Evolutionary conservation across 2,329 filamentous ascomycete genomes (phyloP), one percentile per base, ranked within the genome.

Genomic region (Ustulina deusta): DNA sequence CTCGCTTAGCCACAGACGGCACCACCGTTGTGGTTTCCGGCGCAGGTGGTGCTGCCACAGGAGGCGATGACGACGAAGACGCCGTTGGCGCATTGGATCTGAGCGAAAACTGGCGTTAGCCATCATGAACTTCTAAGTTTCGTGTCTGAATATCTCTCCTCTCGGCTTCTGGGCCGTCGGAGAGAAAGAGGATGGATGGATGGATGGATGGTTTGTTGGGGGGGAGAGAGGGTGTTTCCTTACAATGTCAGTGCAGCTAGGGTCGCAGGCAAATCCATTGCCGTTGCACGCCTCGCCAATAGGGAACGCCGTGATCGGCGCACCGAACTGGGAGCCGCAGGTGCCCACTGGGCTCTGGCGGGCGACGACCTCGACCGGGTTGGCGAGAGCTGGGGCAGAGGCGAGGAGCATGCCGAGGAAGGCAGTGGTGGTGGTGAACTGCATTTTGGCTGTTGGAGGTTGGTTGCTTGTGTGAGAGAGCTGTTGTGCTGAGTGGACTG

Each of bases 11-110:
- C 65, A 22, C 69, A 71, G 69, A 71, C 66, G 40, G 69, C 69
- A 5, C 69, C 69, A 20, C 48, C 48, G 66, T 71, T 71, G 60
- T 69, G 60, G 61, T 71, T 71, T 17, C 69, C 69, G 27, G 66
- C 69, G 54, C 69, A 71, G 66, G 29, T 67, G 57, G 13, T 2
- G 56, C 63, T 55, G 57, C 61, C 66, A 63, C 69, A 71, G 17
- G 66, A 61, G 46, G 69, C 69, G 36, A 71, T 71, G 40, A 60
- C 32, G 44, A 71, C 69, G 60, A 71, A 71, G 49, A 42, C 60
- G 40, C 69, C 69, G 34, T 69, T 69, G 29, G 66, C 52, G 52
- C 69, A 71, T 69, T 71, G 69, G 66, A 71, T 64, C 69, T 71
- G 59, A 22, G 29, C 9, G 2, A n/a, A n/a, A 36, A 34, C 9